Evolutionary conservation across 805 yeast genomes (phyloP).

Genomic region (Ogataea methylovora): DNA sequence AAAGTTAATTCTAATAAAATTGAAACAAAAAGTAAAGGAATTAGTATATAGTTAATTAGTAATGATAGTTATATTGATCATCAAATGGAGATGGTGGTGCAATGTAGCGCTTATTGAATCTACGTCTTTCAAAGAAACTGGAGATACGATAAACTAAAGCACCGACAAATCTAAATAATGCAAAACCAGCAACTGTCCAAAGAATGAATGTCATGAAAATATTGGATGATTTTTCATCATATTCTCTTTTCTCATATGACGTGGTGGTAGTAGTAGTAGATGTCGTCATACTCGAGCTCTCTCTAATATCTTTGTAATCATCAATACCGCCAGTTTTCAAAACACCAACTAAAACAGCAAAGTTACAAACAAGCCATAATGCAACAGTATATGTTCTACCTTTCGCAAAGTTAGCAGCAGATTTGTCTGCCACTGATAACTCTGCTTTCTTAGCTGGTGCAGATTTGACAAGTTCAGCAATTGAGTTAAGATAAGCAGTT

Average conservation of each 20-base stretch:
- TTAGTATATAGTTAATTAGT: background rate
- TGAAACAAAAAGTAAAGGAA: background rate
- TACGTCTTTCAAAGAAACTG: conserved; percentile 13
- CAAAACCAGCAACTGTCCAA: conserved; percentile 88
- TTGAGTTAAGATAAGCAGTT: conserved; percentile 18
- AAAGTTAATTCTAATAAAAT: too few relatives aligned
- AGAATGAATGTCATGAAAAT: conserved; percentile 74
- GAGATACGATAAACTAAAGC: conserved; percentile 42
- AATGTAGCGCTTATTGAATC: conserved; percentile 8
- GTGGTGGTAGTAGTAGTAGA: conserved; percentile 36
- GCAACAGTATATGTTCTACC: conserved; percentile 84
- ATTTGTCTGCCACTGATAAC: conserved; percentile 32
- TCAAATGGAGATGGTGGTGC: too few relatives aligned
- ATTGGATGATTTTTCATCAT: conserved; percentile 12
- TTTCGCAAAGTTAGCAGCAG: conserved; percentile 72
- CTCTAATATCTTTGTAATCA: conserved; percentile 20
- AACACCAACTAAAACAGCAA: conserved; percentile 71
- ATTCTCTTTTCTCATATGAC: conserved; percentile 17
- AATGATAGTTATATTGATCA: too few relatives aligned
- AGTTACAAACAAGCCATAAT: conserved; percentile 80
- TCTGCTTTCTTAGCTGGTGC: conserved; percentile 28
- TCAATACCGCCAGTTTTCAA: conserved; percentile 75
- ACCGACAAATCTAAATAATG: conserved; percentile 72
- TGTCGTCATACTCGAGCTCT: conserved; percentile 6
- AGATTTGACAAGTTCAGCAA: conserved; percentile 8